Evolutionary conservation across 495 filamentous ascomycete species (phyloP).

Genomic region (Lindgomyces ingoldianus): DNA sequence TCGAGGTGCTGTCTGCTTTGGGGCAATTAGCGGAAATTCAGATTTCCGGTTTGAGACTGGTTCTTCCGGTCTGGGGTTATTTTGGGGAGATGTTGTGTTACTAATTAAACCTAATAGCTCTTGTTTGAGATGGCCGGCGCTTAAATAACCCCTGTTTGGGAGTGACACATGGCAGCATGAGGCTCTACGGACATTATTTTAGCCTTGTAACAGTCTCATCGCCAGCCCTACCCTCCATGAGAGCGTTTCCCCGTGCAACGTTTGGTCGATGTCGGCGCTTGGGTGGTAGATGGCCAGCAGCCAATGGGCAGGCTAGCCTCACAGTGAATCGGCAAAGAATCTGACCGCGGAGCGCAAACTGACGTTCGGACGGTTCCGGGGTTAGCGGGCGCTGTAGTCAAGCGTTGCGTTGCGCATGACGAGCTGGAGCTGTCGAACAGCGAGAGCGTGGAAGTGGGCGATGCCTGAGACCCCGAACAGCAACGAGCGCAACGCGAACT

Average conservation of each 20-base stretch:
- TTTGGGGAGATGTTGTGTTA: constrained; percentile 19
- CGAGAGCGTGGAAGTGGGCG: constrained; percentile 23
- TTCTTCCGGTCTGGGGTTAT: constrained; percentile 21
- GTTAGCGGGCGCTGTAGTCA: background rate
- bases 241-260: constrained; percentile 28
- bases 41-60: constrained; percentile 11
- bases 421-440: background rate
- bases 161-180: constrained; percentile 32
- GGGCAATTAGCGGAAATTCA: constrained; percentile 21
- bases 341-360: constrained; percentile 19
- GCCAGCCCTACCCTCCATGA: constrained; percentile 12
- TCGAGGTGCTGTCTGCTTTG: background rate
- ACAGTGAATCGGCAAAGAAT: background rate
- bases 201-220: background rate
- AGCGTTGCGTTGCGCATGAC: background rate
- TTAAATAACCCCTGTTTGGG: constrained; percentile 26
- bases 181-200: constrained; percentile 25
- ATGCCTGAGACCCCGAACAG: constrained; percentile 27
- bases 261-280: constrained; percentile 29
- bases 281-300: background rate
- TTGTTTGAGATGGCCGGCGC: constrained; percentile 11
- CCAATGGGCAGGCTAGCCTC: constrained; percentile 16
- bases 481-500: background rate
- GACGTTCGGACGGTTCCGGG: constrained; percentile 24
- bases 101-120: constrained; percentile 28